A percentile compares a stretch with the other conserved stretches of the same genome.
These are phyloP conservation scores for Pisolithus sp. DNA, from an alignment of 768 basidiomycete species.

Conservation along the genomic window DNA sequence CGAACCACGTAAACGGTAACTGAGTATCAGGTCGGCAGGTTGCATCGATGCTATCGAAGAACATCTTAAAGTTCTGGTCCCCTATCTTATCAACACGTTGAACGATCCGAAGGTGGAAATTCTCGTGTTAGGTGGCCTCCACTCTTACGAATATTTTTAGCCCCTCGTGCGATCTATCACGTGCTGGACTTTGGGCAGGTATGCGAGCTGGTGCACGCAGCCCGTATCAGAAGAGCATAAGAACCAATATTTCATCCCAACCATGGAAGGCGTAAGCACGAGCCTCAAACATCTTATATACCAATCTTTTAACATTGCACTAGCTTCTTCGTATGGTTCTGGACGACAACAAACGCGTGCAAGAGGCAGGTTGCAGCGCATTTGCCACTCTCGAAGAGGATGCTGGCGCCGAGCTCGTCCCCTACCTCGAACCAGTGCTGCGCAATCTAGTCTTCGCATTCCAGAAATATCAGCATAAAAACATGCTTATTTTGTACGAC, in stretches of 20 bases:
- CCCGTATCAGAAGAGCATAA: constrained; percentile 81
- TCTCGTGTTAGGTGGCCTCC: neutral
- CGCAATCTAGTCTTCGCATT: constrained; percentile 95
- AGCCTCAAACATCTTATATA: constrained; percentile 11
- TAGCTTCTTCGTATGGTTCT: constrained; percentile 96
- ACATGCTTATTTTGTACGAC: constrained; percentile 96
- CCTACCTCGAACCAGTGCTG: constrained; percentile 91
- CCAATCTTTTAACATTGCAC: neutral
- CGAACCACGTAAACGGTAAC: neutral
- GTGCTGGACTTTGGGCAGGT: constrained; percentile 98
- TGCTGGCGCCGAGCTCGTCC: constrained; percentile 82
- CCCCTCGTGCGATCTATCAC: constrained; percentile 97
- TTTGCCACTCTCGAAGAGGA: constrained; percentile 99
- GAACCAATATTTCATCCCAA: constrained; percentile 87
- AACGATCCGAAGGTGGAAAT: constrained; percentile 80
- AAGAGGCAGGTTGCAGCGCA: constrained; percentile 98
- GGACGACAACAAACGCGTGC: constrained; percentile 97
- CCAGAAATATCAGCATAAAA: constrained; percentile 98
- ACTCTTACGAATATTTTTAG: constrained; percentile 32
- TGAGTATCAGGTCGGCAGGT: constrained; percentile 41
- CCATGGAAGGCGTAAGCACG: constrained; percentile 87
- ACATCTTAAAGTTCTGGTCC: constrained; percentile 88
- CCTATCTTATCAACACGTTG: constrained; percentile 85
- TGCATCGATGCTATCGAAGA: constrained; percentile 95
- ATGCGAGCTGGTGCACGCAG: constrained; percentile 96